Conservation (phyloP, 2,329 filamentous ascomycete species). For the Alternaria ventricosa region DNA sequence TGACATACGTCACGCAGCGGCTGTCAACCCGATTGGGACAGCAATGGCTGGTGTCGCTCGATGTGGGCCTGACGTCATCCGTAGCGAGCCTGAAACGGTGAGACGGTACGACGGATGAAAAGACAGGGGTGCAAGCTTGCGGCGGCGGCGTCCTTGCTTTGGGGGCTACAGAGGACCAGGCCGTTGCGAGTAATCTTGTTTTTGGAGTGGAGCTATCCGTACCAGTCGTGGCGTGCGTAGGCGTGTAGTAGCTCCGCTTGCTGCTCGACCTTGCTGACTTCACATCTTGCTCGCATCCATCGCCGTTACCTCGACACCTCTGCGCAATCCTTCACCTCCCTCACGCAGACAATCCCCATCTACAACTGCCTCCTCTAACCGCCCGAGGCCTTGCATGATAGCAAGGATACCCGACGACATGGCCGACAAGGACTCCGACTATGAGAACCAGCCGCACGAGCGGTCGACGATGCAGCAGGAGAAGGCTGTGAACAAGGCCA, state of each 20-base stretch:
- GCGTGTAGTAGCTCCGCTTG: constrained; percentile 1
- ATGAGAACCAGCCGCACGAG: constrained; percentile 38
- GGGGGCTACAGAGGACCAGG: constrained; percentile 9
- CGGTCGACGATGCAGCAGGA: constrained; percentile 56
- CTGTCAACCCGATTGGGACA: constrained; percentile 6
- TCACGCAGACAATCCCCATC: background rate
- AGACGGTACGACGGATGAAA: background rate
- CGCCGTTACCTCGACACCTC: background rate
- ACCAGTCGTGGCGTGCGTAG: constrained; percentile 12
- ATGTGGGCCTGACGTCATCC: constrained; percentile 30
- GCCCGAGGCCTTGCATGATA: constrained; percentile 22
- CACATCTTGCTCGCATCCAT: background rate
- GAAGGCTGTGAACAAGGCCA: constrained; percentile 53
- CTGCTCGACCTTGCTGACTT: constrained; percentile 19
- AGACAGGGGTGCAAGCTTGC: constrained; percentile 15
- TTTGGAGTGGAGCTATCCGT: constrained; percentile 27
- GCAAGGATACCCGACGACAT: constrained; percentile 31
- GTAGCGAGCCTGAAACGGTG: background rate
- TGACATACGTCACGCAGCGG: background rate
- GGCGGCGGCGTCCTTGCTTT: constrained; percentile 11
- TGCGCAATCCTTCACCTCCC: background rate
- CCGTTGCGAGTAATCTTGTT: constrained; percentile 45
- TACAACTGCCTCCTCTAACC: background rate
- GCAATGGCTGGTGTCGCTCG: background rate
- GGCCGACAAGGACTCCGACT: constrained; percentile 43